Evolutionary conservation across 208 protist genomes (phyloP).

Genomic region (Trypanosoma vivax): DNA sequence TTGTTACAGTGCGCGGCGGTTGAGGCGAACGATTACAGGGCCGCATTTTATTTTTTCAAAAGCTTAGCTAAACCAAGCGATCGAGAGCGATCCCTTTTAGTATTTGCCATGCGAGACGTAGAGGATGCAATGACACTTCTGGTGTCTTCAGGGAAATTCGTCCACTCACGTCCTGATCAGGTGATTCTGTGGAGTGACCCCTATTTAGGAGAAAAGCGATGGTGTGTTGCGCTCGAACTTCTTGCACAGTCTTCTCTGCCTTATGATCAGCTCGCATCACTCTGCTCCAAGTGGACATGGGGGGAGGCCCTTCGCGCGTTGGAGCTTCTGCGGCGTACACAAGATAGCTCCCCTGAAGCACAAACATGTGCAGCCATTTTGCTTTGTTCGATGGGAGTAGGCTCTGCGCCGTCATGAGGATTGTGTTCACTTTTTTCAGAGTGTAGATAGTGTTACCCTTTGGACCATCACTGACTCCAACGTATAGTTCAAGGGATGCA

Average conservation of each 20-base stretch:
- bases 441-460: no score
- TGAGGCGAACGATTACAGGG: conserved; percentile 23
- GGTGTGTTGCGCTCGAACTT: conserved; percentile 16
- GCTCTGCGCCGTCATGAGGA: neutral
- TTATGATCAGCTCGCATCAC: neutral
- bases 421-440: neutral
- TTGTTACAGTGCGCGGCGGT: conserved; percentile 22
- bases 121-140: conserved; percentile 24
- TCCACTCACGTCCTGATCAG: conserved; percentile 39
- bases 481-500: neutral
- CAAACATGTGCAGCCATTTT: conserved; percentile 7
- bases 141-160: conserved; percentile 30
- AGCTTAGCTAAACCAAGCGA: conserved; percentile 35
- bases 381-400: neutral
- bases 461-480: neutral
- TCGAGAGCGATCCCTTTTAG: conserved; percentile 39
- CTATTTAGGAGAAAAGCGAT: conserved; percentile 9
- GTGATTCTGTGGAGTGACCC: conserved; percentile 57
- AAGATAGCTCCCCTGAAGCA: conserved; percentile 2
- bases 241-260: conserved; percentile 14
- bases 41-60: conserved; percentile 51
- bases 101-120: conserved; percentile 29
- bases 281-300: conserved; percentile 16
- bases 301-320: conserved; percentile 29
- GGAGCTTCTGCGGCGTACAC: conserved; percentile 27